Evolutionary conservation across 176 grass and related monocot genomes (phyloP).

Genomic region (Saccharum spontaneum): DNA sequence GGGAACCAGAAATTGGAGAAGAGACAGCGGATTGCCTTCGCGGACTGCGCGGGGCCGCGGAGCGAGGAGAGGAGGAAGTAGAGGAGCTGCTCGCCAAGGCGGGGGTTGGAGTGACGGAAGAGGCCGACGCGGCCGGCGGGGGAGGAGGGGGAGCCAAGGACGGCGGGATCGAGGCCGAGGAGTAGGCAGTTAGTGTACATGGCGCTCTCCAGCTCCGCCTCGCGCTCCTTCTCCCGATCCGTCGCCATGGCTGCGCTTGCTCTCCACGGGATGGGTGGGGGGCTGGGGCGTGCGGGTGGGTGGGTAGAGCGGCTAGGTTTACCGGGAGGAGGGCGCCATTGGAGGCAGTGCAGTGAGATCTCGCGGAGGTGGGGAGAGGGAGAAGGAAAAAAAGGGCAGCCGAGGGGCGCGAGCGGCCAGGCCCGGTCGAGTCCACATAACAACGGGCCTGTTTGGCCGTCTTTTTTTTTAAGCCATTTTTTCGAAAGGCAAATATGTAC

Average conservation of each 20-base stretch:
- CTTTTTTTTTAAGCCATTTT: too few relatives aligned
- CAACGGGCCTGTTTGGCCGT: too few relatives aligned
- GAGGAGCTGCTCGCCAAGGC: slow-evolving; percentile 96
- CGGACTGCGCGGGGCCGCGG: slow-evolving; percentile 81
- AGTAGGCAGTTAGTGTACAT: slow-evolving; percentile 99
- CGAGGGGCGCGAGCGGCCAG: too few relatives aligned
- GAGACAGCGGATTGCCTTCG: slow-evolving; percentile 54
- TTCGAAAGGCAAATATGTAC: too few relatives aligned
- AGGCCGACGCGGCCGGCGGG: slow-evolving; percentile 62
- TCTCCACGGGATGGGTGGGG: not conserved
- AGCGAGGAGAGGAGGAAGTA: slow-evolving; percentile 97
- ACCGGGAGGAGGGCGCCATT: slow-evolving; percentile 23
- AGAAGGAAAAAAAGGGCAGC: not conserved
- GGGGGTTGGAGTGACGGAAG: slow-evolving; percentile 96
- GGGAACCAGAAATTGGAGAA: not conserved
- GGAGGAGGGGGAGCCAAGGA: slow-evolving; percentile 51
- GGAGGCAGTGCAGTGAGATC: slow-evolving; percentile 30
- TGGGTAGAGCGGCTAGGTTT: slow-evolving; percentile 18
- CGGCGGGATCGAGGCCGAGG: slow-evolving; percentile 85
- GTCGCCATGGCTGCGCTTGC: slow-evolving; percentile 64
- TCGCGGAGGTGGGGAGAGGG: slow-evolving; percentile 16
- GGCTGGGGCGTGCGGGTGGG: not conserved
- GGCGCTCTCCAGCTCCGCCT: slow-evolving; percentile 98
- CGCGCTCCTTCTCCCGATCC: slow-evolving; percentile 98
- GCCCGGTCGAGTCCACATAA: too few relatives aligned